Base-by-base conservation (phyloP, 2,329 filamentous ascomycete species). In the Byssothecium circinans region DNA sequence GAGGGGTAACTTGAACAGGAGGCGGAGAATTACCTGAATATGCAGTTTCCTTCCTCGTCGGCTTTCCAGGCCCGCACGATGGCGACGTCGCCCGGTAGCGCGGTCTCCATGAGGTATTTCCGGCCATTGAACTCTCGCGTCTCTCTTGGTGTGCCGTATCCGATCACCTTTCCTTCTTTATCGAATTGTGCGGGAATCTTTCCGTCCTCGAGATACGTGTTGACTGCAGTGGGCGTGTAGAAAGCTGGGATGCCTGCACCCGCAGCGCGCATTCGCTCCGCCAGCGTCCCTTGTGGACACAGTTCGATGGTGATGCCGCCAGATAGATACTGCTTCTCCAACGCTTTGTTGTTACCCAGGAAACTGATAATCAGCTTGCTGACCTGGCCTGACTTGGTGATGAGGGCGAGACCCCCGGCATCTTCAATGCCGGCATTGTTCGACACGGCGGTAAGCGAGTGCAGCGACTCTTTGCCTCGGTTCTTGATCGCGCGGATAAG, bases 221-320 rank as follows among this genome's bases (percentile, higher is more conserved):
- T 83, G 7, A 74, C 68, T 74, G 64, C 88, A 0, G 89, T 89
- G 0, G 88, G 85, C 0, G 89, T 91, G 62, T 85, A 94, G 65
- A 94, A 91, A 0, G 88, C 88, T 3, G 88, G 87, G 45, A 91
- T 90, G 3, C 88, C 88, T 29, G 86, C 86, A 14, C 88, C 88
- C 1, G 81, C 88, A 14, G 86, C 86, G 40, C 87, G 75, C 60
- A 89, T 81, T 52, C 87, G 77, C 74, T 89, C 86, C 0, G 85
- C 86, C 38, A 89, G 73, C 1, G 86, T 88, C 10, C 88, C 88
- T 60, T 91, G 88, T 0, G 88, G 88, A 53, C 86, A 89, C 12
- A 91, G 74, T 71, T 91, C 88, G 52, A 91, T 82, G 2, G 85
- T 83, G 56, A 91, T 84, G 55, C 87, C 76, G 27, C 88, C 88